Evolutionary conservation across 2,329 filamentous ascomycete genomes (phyloP).

Genomic region (Pyrenophora graminea): DNA sequence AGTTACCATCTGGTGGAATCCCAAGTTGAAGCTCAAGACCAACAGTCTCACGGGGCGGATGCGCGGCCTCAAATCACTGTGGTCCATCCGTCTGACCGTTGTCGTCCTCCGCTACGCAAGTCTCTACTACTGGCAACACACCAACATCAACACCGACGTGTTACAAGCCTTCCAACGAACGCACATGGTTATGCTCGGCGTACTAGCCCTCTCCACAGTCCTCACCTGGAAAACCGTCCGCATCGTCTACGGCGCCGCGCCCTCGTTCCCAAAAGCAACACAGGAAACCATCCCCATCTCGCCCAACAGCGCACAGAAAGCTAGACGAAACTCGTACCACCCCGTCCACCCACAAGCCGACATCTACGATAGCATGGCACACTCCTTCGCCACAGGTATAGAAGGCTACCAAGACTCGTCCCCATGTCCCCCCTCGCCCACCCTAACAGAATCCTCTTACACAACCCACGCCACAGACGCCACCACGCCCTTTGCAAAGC

Average conservation of each 20-base stretch:
- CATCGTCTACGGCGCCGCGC: conserved; percentile 54
- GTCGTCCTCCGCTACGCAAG: conserved; percentile 59
- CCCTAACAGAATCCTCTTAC: conserved; percentile 30
- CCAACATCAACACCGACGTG: conserved; percentile 23
- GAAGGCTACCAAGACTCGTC: conserved; percentile 29
- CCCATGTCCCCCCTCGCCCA: conserved; percentile 40
- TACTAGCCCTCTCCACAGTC: conserved; percentile 28
- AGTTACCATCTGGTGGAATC: conserved; percentile 69
- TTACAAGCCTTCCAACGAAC: conserved; percentile 50
- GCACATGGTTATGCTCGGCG: conserved; percentile 60
- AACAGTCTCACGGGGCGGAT: conserved; percentile 57
- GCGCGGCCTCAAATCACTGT: conserved; percentile 66
- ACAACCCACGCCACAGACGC: conserved; percentile 31
- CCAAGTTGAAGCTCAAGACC: conserved; percentile 67
- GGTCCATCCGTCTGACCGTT: conserved; percentile 65
- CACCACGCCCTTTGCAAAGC: conserved; percentile 27
- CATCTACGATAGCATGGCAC: conserved; percentile 42
- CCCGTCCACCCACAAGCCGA: conserved; percentile 31
- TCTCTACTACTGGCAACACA: conserved; percentile 36
- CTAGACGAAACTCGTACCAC: conserved; percentile 31
- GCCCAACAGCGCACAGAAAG: conserved; percentile 22
- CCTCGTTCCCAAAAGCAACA: conserved; percentile 29
- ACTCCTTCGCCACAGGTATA: conserved; percentile 48
- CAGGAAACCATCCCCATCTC: conserved; percentile 33
- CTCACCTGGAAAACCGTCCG: conserved; percentile 59